These are phyloP conservation scores for Sindora glabra DNA, from an alignment of 306 rosid genomes.

Conservation along the genomic window DNA sequence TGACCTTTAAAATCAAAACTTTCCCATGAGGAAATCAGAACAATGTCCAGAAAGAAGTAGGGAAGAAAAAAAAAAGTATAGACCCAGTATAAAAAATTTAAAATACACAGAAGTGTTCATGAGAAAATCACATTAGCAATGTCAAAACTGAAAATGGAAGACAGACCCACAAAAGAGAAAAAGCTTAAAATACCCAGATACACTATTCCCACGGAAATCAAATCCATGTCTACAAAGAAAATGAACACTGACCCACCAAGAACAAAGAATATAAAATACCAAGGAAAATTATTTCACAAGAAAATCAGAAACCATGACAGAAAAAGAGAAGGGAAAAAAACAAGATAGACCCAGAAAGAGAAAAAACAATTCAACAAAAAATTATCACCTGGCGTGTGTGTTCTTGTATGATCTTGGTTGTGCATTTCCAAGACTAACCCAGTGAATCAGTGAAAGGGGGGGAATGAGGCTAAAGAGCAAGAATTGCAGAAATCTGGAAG, in stretches of 20 bases:
- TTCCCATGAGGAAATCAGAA: neutral
- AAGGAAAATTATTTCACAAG: neutral
- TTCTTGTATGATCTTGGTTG: conserved; percentile 7
- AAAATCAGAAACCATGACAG: neutral
- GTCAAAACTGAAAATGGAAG: neutral
- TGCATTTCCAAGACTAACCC: neutral
- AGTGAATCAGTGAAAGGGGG: neutral
- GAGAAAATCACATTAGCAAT: neutral
- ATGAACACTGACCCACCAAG: neutral
- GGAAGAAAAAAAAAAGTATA: neutral
- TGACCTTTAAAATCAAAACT: conserved; percentile 28
- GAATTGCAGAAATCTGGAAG: neutral
- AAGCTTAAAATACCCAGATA: too few species aligned
- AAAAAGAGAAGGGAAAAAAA: neutral
- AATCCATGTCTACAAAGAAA: too few species aligned
- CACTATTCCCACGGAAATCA: too few species aligned
- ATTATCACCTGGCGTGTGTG: conserved; percentile 17
- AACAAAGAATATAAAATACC: too few species aligned
- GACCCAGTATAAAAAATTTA: neutral
- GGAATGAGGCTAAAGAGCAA: neutral
- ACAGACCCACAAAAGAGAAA: neutral
- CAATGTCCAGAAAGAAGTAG: neutral
- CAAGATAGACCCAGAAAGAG: neutral
- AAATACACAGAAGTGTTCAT: too few species aligned
- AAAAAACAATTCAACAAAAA: neutral